These are phyloP conservation scores for Pseudognaphalium luteoalbum DNA, from an alignment of 129 eudicot genomes.

Conservation along the genomic window DNA sequence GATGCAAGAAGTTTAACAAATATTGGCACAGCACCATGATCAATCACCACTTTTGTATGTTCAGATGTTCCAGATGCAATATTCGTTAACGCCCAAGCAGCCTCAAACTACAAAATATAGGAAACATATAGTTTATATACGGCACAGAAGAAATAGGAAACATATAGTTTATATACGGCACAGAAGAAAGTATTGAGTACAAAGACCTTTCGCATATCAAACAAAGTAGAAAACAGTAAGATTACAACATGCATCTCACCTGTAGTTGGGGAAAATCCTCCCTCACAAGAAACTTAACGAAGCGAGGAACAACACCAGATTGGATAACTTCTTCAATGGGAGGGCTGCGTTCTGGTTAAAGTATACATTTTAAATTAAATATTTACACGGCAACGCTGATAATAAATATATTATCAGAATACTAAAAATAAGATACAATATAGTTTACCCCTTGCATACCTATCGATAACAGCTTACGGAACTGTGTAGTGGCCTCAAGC, in stretches of 20 bases:
- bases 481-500: slow-evolving; percentile 82
- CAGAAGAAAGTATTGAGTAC: neutral
- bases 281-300: slow-evolving; percentile 74
- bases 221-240: neutral
- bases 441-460: slow-evolving; percentile 31
- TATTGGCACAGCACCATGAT: slow-evolving; percentile 88
- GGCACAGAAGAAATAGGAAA: neutral
- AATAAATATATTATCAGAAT: neutral
- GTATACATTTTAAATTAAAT: slow-evolving; percentile 15
- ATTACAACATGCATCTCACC: slow-evolving; percentile 34
- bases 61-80: slow-evolving; percentile 93
- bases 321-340: slow-evolving; percentile 88
- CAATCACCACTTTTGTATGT: slow-evolving; percentile 79
- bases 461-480: slow-evolving; percentile 82
- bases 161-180: neutral
- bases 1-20: slow-evolving; percentile 80
- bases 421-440: neutral
- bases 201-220: neutral
- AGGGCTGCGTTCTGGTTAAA: slow-evolving; percentile 70
- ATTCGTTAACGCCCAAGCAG: slow-evolving; percentile 91
- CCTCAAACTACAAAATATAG: slow-evolving; percentile 61
- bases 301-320: slow-evolving; percentile 89
- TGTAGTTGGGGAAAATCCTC: slow-evolving; percentile 85
- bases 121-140: neutral
- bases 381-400: neutral